Evolutionary conservation across 2,329 filamentous ascomycete species (phyloP).

Genomic region (Aureobasidium subglaciale): DNA sequence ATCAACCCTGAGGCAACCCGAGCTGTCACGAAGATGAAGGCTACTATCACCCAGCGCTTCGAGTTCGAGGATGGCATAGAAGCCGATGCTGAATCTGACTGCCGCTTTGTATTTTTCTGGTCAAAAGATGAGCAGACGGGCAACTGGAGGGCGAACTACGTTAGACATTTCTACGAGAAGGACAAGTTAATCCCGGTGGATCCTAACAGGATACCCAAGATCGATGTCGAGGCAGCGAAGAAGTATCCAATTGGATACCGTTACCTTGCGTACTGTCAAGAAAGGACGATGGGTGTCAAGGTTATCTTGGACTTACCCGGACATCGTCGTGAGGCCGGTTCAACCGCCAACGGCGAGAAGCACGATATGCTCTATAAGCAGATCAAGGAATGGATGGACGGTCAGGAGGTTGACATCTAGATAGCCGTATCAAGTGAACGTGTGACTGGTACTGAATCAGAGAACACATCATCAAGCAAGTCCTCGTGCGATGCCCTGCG

Average conservation of each 20-base stretch:
- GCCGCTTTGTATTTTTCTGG: slow-evolving; percentile 27
- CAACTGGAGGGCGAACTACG: slow-evolving; percentile 40
- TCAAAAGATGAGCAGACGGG: slow-evolving; percentile 18
- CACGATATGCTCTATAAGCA: slow-evolving; percentile 41
- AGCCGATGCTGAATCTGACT: slow-evolving; percentile 42
- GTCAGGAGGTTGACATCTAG: slow-evolving; percentile 22
- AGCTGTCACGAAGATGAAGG: slow-evolving; percentile 46
- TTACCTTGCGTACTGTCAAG: slow-evolving; percentile 41
- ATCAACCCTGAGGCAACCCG: slow-evolving; percentile 33
- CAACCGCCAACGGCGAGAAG: slow-evolving; percentile 33
- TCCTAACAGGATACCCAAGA: slow-evolving; percentile 34
- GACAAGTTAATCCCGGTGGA: slow-evolving; percentile 44
- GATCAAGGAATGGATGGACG: slow-evolving; percentile 40
- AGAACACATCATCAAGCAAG: too few relatives aligned
- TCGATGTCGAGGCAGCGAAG: slow-evolving; percentile 36
- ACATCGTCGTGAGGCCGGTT: slow-evolving; percentile 32
- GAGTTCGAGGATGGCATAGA: slow-evolving; percentile 32
- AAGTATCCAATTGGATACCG: slow-evolving; percentile 40
- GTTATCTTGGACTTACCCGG: slow-evolving; percentile 41
- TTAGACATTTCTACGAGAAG: slow-evolving; percentile 47
- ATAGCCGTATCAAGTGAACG: background rate
- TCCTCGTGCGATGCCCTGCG: too few relatives aligned
- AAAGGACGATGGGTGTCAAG: slow-evolving; percentile 39
- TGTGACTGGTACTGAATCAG: too few relatives aligned
- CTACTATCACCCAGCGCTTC: slow-evolving; percentile 45